Percentiles rank a stretch among this genome's conserved stretches.
Conservation (phyloP, 495 filamentous ascomycete genomes). For the Penicillium salamii region DNA sequence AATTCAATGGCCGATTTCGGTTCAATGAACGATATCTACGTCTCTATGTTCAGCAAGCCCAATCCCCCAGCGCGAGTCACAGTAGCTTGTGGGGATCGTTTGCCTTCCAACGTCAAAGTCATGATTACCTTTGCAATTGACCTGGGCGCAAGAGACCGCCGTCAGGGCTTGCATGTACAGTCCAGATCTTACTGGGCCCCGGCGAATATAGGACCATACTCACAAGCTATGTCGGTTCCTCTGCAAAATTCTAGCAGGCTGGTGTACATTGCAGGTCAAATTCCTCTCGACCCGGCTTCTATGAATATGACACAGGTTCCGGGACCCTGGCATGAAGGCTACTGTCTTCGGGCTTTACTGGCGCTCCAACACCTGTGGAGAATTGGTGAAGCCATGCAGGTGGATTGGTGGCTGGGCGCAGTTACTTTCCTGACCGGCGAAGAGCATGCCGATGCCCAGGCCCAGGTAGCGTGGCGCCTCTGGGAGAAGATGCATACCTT, state of each 20-base stretch:
- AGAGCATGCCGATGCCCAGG: conserved; percentile 30
- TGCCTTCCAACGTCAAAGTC: conserved; percentile 58
- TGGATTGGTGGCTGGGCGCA: conserved; percentile 68
- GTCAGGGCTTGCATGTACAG: conserved; percentile 81
- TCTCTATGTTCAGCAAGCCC: conserved; percentile 61
- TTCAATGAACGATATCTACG: conserved; percentile 70
- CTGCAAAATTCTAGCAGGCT: conserved; percentile 30
- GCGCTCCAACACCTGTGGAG: conserved; percentile 88
- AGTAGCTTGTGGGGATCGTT: conserved; percentile 65
- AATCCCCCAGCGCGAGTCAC: conserved; percentile 85
- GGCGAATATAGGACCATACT: conserved; percentile 97
- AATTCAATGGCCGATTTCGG: conserved; percentile 77
- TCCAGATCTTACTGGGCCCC: conserved; percentile 95
- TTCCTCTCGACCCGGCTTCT: conserved; percentile 77
- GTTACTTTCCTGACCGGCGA: conserved; percentile 64
- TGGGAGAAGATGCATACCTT: conserved; percentile 52
- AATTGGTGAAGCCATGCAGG: conserved; percentile 68
- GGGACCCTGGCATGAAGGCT: conserved; percentile 29
- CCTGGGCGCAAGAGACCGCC: conserved; percentile 25
- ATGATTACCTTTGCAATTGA: conserved; percentile 55
- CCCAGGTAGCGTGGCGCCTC: conserved; percentile 39
- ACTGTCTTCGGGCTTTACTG: conserved; percentile 53
- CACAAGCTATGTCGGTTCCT: conserved; percentile 74
- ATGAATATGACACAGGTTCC: conserved; percentile 55
- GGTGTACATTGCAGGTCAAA: conserved; percentile 80